Conservation (phyloP, 768 basidiomycete genomes). For the Trametopsis cervina region DNA sequence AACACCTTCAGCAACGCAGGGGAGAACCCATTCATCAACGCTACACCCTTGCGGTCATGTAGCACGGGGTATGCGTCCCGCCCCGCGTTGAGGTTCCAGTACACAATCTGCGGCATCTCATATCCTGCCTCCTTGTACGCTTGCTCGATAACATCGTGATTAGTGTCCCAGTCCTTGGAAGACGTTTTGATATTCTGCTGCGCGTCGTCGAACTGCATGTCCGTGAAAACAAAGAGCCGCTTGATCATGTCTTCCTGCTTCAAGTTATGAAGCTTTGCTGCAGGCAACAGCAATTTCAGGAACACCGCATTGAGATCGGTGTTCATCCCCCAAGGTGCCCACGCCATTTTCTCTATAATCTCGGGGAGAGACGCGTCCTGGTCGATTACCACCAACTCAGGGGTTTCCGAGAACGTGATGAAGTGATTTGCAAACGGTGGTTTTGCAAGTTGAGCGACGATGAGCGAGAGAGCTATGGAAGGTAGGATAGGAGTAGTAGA, state of each 20-base stretch:
- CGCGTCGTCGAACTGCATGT: conserved; percentile 70
- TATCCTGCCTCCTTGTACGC: conserved; percentile 59
- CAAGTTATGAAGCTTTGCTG: conserved; percentile 50
- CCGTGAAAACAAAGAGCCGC: conserved; percentile 67
- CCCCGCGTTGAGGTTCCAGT: conserved; percentile 49
- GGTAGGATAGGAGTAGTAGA: conserved; percentile 48
- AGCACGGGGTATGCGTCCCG: conserved; percentile 38
- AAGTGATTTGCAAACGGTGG: conserved; percentile 61
- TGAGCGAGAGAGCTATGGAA: conserved; percentile 56
- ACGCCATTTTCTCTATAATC: conserved; percentile 31
- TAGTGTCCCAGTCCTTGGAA: conserved; percentile 62
- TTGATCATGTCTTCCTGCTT: conserved; percentile 67
- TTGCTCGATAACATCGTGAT: conserved; percentile 46
- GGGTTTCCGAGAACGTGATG: conserved; percentile 58
- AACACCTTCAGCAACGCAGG: conserved; percentile 67
- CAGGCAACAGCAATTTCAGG: conserved; percentile 51
- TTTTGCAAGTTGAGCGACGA: conserved; percentile 53
- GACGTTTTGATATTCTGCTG: too few species aligned
- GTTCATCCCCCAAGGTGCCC: conserved; percentile 44
- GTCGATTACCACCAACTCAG: conserved; percentile 45
- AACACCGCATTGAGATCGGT: conserved; percentile 62
- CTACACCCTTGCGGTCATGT: conserved; percentile 51
- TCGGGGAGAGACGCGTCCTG: conserved; percentile 30
- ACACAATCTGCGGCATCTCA: conserved; percentile 66
- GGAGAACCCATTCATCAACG: conserved; percentile 65